Evolutionary conservation across 306 rosid genomes (phyloP), one percentile per base, ranked within the genome.

Genomic region (Rosa multiflora): DNA sequence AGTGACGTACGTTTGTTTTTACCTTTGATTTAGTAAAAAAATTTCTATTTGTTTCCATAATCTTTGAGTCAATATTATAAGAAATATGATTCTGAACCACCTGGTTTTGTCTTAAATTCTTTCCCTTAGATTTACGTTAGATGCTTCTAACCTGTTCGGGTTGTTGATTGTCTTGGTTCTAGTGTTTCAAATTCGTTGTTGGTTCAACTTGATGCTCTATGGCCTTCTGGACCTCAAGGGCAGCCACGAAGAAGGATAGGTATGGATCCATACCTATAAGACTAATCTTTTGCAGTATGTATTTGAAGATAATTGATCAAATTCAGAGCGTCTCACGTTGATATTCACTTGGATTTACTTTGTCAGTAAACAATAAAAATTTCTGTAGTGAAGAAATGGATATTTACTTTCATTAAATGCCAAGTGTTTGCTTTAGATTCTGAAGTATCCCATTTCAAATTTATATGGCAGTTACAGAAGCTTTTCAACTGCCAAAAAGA

Each of bases 211-310:
- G 99, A 93, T 76, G 74, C 89, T 76, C 73, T 93, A 63, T 83
- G 90, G 61, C 99, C 98, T 72, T 72, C 90, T 5, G 97, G 96
- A 81, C 90, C 92, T 47, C 86, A 80, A 72, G 99, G 97, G 77
- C 97, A 88, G 83, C 92, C 79, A 0, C 93, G 97, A 73, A 88
- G 99, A 85, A 91, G 92, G 84, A 81, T 93, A 84, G 98, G 98
- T 95, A 80, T 82, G 89, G 18, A 44, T 46, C 61, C n/a, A 12
- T 67, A 44, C 15, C 71, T 29, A 29, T 47, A 43, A 75, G 77
- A 55, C 17, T 42, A 42, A 21, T 43, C 12, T 56, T 42, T 29
- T 5, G 35, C 56, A 56, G 69, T 43, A 15, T 43, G 20, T 0
- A 52, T 59, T 32, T 72, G 46, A 17, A 51, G 29, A 51, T 20